Percentiles rank a stretch among this genome's conserved stretches.
Evolutionary conservation across 2,329 filamentous ascomycete genomes (phyloP).

Genomic region (Colletotrichum tanaceti): DNA sequence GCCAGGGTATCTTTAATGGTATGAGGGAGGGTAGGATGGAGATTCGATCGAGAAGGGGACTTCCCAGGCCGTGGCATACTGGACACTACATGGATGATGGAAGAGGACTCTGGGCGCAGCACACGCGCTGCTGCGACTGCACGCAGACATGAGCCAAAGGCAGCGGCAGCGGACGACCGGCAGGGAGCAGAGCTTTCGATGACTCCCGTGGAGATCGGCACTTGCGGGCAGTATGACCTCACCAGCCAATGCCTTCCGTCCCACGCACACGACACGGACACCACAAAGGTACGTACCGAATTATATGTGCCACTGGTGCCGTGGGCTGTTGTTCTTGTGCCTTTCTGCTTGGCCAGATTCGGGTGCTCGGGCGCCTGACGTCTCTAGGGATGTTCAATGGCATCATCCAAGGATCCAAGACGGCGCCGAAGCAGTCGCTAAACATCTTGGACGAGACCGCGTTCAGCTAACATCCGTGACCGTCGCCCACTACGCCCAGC

Average conservation of each 20-base stretch:
- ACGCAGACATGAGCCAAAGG: slow-evolving; percentile 9
- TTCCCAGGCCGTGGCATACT: not conserved
- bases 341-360: slow-evolving; percentile 7
- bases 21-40: slow-evolving; percentile 21
- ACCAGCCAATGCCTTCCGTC: slow-evolving; percentile 30
- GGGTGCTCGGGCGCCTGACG: slow-evolving; percentile 12
- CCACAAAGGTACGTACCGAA: slow-evolving; percentile 5
- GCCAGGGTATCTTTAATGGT: slow-evolving; percentile 35
- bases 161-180: not conserved
- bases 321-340: not conserved
- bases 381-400: slow-evolving; percentile 26
- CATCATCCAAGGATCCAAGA: slow-evolving; percentile 39
- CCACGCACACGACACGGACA: not conserved
- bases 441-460: slow-evolving; percentile 25
- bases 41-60: slow-evolving; percentile 9
- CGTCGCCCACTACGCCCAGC: slow-evolving; percentile 18
- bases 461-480: slow-evolving; percentile 26
- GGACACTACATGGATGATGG: slow-evolving; percentile 17
- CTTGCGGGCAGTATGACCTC: slow-evolving; percentile 42
- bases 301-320: not conserved
- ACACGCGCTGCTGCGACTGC: slow-evolving; percentile 6
- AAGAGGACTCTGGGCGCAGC: slow-evolving; percentile 5
- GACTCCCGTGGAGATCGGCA: slow-evolving; percentile 41
- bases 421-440: slow-evolving; percentile 32
- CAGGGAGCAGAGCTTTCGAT: slow-evolving; percentile 28